phyloP scores from a whole-genome alignment of 768 basidiomycete genomes.

The Suillus weaverae region DNA sequence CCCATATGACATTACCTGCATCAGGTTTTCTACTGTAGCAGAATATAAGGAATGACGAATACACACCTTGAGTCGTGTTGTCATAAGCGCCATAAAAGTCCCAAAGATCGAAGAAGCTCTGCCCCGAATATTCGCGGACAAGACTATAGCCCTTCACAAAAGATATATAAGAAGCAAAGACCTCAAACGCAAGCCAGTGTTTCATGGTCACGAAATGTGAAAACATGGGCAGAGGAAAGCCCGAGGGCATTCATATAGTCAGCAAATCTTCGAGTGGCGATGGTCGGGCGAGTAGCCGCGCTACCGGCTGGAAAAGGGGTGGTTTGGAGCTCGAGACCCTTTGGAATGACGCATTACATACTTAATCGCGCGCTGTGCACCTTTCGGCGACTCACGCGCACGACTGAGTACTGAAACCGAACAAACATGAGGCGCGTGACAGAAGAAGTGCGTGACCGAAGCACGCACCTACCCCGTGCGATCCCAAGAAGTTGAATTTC shows the following conservation, averaged over 20 bases:
- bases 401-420: neutral
- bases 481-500: too few relatives aligned
- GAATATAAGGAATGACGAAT: constrained; percentile 11
- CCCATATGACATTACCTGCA: constrained; percentile 64
- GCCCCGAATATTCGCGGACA: constrained; percentile 46
- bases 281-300: neutral
- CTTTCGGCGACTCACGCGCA: neutral
- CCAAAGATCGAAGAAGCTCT: constrained; percentile 56
- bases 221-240: neutral
- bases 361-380: neutral
- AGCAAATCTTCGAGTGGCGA: constrained; percentile 1
- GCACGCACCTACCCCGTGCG: too few relatives aligned
- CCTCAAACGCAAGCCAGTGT: constrained; percentile 1
- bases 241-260: constrained; percentile 11
- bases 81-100: constrained; percentile 51
- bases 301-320: neutral
- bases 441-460: neutral
- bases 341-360: neutral
- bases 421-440: neutral
- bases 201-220: constrained; percentile 15
- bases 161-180: constrained; percentile 9
- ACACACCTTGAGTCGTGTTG: constrained; percentile 44
- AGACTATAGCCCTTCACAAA: constrained; percentile 33
- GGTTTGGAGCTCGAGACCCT: neutral
- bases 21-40: constrained; percentile 2